Evolutionary conservation across 495 filamentous ascomycete genomes (phyloP).

Genomic region (Hypoxylon lienhwacheense): DNA sequence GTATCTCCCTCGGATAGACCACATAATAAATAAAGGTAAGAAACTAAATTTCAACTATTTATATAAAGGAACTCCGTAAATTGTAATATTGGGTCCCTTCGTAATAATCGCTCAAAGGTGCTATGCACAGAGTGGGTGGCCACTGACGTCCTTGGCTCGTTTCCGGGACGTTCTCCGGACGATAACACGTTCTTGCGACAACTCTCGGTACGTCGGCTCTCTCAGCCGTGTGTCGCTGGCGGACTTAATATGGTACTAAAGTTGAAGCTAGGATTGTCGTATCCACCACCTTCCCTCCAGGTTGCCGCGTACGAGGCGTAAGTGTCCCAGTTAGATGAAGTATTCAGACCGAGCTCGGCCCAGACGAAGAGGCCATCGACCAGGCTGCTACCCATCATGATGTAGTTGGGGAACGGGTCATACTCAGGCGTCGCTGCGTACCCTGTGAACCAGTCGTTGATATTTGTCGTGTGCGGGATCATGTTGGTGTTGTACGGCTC

Average conservation of each 20-base stretch:
- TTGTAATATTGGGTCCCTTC: too few relatives aligned
- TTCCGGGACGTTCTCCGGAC: too few relatives aligned
- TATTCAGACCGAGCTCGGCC: slow-evolving; percentile 62
- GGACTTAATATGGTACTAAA: slow-evolving; percentile 25
- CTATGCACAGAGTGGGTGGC: too few relatives aligned
- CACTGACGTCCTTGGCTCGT: too few relatives aligned
- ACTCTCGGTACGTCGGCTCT: too few relatives aligned
- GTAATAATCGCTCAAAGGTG: too few relatives aligned
- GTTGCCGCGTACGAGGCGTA: slow-evolving; percentile 41
- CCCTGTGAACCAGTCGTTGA: slow-evolving; percentile 41
- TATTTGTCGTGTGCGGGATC: slow-evolving; percentile 51
- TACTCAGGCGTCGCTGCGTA: slow-evolving; percentile 42
- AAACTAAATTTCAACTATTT: too few relatives aligned
- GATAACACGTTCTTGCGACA: too few relatives aligned
- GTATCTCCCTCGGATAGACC: too few relatives aligned
- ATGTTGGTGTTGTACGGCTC: slow-evolving; percentile 59
- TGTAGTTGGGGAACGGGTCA: slow-evolving; percentile 46
- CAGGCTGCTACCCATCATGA: slow-evolving; percentile 52
- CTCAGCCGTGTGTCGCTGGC: slow-evolving; percentile 35
- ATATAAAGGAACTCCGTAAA: too few relatives aligned
- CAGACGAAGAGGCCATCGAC: slow-evolving; percentile 57
- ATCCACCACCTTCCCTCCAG: slow-evolving; percentile 39
- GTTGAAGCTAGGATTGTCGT: slow-evolving; percentile 36
- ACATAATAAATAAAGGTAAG: too few relatives aligned
- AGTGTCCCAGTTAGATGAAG: slow-evolving; percentile 42